Base-by-base conservation (phyloP, 495 filamentous ascomycete species). In the Penicillium egyptiacum region DNA sequence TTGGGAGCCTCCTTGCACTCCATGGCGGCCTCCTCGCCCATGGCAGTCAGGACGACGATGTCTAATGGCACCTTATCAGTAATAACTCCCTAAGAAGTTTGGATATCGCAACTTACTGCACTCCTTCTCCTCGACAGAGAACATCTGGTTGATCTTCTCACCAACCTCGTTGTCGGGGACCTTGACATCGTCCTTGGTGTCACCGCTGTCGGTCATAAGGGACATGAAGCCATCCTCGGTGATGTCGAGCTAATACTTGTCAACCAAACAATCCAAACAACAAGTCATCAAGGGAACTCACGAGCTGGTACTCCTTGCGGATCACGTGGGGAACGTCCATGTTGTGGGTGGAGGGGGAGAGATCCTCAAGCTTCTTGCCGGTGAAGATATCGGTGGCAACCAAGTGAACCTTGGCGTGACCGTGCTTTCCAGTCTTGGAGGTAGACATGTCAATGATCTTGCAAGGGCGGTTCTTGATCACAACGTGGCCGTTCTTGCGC, bases 341-440 rank as follows among this genome's bases (percentile, higher is more conserved):
- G 85, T 98, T 98, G 87, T 99, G 94, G 85, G 94, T 99, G 74
- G 94, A 98, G 59, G 94, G 94, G 80, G 89, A 98, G 57, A 99
- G 88, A 78, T 99, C 94, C 84, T 99, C 94, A 57, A 94, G 81
- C 86, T 99, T 99, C 90, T 98, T 98, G 84, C 84, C 84, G 59
- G 92, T 99, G 84, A 99, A 99, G 82, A 99, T 97, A 74, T 99
- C 94, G 73, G 93, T 86, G 71, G 90, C 94, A 68, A 95, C 86
- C 59, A 99, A 78, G 82, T 99, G 92, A 74, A 98, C 94, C 88
- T 99, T 99, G 77, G 94, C 94, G 88, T 99, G 94, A 76, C 94
- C 94, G 88, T 99, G 94, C 90, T 99, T 99, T 76, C 94, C 94
- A 61, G 94, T 99, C 91, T 99, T 99, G 72, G 94, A 99, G 79